Evolutionary conservation across 805 yeast species (phyloP).

Genomic region (Blastobotrys chiropterorum): DNA sequence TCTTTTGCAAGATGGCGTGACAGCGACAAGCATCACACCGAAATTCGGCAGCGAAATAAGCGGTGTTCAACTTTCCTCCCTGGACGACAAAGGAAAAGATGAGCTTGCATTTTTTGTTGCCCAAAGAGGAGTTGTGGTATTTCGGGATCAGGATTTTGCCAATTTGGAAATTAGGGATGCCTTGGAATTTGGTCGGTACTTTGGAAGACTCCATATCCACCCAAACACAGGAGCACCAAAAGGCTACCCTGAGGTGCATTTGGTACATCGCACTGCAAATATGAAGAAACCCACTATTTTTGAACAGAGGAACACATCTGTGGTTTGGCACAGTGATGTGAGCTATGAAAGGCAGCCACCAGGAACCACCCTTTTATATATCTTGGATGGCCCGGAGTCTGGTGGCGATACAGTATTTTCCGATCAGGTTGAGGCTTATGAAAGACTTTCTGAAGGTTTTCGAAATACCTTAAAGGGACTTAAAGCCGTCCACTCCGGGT

Average conservation of each 20-base stretch:
- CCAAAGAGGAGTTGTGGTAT: slow-evolving; percentile 65
- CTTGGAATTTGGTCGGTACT: slow-evolving; percentile 51
- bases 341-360: slow-evolving; percentile 71
- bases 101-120: slow-evolving; percentile 67
- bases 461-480: slow-evolving; percentile 52
- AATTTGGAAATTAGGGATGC: slow-evolving; percentile 29
- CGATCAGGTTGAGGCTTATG: slow-evolving; percentile 65
- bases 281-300: slow-evolving; percentile 25
- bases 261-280: slow-evolving; percentile 47
- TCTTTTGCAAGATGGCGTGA: slow-evolving; percentile 32
- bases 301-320: slow-evolving; percentile 22
- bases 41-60: slow-evolving; percentile 61
- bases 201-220: slow-evolving; percentile 67
- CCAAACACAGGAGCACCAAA: slow-evolving; percentile 69
- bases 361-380: slow-evolving; percentile 58
- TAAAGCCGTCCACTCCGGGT: slow-evolving; percentile 62
- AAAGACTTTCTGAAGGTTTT: slow-evolving; percentile 61
- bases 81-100: slow-evolving; percentile 51
- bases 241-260: slow-evolving; percentile 52
- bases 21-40: slow-evolving; percentile 46
- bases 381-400: slow-evolving; percentile 51
- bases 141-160: slow-evolving; percentile 65
- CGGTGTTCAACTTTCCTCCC: slow-evolving; percentile 55
- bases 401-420: slow-evolving; percentile 78
- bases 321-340: slow-evolving; percentile 65